Conservation (phyloP, 1,284 basidiomycete species). For the Phaffia rhodozyma region DNA sequence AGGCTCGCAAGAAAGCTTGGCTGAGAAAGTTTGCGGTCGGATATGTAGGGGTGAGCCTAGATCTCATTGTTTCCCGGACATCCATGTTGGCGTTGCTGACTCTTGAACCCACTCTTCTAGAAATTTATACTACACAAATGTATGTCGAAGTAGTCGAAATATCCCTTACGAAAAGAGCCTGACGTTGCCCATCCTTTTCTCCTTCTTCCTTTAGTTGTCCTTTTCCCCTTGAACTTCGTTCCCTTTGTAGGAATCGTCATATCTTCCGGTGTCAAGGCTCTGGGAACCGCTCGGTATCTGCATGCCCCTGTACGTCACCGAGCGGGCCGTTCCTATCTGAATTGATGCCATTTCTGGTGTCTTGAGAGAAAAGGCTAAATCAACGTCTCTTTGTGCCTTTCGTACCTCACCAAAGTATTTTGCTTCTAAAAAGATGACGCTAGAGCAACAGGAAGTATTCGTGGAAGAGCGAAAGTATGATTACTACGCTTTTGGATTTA, state of each 20-base stretch:
- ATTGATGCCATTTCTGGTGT: too few species aligned
- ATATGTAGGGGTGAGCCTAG: too few species aligned
- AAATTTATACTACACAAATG: conserved; percentile 26
- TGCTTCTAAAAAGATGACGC: conserved; percentile 58
- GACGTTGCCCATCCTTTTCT: not conserved
- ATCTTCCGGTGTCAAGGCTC: conserved; percentile 50
- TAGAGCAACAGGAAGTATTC: conserved; percentile 50
- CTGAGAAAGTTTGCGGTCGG: not conserved
- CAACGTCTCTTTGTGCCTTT: conserved; percentile 1
- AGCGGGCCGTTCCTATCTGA: too few species aligned
- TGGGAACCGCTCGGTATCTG: conserved; percentile 51
- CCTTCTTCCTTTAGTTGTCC: conserved; percentile 40
- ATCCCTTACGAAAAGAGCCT: not conserved
- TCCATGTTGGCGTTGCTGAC: too few species aligned
- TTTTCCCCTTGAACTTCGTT: conserved; percentile 52
- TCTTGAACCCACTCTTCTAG: not conserved
- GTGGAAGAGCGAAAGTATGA: conserved; percentile 66
- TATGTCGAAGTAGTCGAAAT: conserved; percentile 23
- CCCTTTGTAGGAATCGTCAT: conserved; percentile 53
- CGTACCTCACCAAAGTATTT: conserved; percentile 46
- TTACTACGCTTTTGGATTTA: conserved; percentile 54
- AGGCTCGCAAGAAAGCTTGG: not conserved
- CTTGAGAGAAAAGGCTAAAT: conserved; percentile 3
- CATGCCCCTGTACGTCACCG: conserved; percentile 46
- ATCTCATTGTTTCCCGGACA: too few species aligned